phyloP scores from a whole-genome alignment of 257 asterid genomes.

The Nicotiana paniculata region DNA sequence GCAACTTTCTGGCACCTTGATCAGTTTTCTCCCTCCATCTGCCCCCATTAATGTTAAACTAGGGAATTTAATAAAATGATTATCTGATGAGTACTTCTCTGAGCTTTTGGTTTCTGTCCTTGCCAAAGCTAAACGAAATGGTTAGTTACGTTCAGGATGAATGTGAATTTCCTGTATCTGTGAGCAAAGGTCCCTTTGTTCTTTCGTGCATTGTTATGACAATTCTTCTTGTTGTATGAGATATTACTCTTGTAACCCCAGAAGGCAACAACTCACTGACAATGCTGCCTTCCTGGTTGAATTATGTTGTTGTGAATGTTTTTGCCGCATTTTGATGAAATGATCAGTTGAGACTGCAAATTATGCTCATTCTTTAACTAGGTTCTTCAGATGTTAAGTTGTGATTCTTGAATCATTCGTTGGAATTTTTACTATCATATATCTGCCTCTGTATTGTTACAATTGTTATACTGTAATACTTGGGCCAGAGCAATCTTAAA shows the following conservation, averaged over 20 bases:
- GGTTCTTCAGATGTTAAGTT: neutral
- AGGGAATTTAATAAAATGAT: neutral
- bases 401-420: neutral
- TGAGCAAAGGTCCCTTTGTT: neutral
- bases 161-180: neutral
- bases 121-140: neutral
- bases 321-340: neutral
- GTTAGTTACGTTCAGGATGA: neutral
- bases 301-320: neutral
- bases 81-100: neutral
- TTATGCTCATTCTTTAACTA: neutral
- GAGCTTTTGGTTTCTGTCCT: neutral
- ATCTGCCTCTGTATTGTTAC: neutral
- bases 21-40: neutral
- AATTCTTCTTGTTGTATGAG: neutral
- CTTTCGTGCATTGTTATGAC: neutral
- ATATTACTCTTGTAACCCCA: neutral
- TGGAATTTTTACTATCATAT: neutral
- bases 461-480: neutral
- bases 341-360: neutral
- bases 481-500: neutral
- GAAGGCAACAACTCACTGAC: neutral
- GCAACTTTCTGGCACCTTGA: conserved; percentile 4
- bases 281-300: neutral
- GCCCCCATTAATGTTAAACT: neutral